Evolutionary conservation across 305 asterid species (phyloP).

Genomic region (Euphrasia arctica): DNA sequence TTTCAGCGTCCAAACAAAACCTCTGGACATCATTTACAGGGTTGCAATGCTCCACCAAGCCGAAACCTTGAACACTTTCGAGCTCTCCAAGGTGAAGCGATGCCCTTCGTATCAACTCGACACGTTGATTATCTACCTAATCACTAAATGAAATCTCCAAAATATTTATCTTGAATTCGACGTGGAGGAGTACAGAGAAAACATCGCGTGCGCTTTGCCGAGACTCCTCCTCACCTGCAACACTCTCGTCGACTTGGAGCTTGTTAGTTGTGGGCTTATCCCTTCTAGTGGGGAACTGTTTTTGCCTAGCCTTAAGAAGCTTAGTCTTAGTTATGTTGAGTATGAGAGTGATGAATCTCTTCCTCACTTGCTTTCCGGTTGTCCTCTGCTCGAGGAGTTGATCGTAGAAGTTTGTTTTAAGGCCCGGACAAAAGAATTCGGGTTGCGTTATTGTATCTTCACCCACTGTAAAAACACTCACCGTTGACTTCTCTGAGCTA

Average conservation of each 20-base stretch:
- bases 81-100: not conserved
- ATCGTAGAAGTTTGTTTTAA: too few relatives aligned
- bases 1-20: too few relatives aligned
- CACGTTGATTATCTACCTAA: not conserved
- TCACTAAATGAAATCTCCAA: not conserved
- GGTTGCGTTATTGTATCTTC: too few relatives aligned
- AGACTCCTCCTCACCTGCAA: conserved; percentile 1
- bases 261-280: not conserved
- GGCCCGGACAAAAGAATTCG: too few relatives aligned
- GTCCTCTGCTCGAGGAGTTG: too few relatives aligned
- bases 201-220: not conserved
- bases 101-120: not conserved
- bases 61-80: not conserved
- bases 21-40: not conserved
- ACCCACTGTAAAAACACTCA: not conserved
- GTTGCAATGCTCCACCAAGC: not conserved
- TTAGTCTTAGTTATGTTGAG: not conserved
- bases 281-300: not conserved
- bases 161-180: not conserved
- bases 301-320: conserved; percentile 9
- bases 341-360: not conserved
- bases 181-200: not conserved
- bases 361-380: too few relatives aligned
- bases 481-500: not conserved
- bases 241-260: conserved; percentile 3